Conservation (phyloP, 208 protist species). For the Acanthamoeba castellanii region DNA sequence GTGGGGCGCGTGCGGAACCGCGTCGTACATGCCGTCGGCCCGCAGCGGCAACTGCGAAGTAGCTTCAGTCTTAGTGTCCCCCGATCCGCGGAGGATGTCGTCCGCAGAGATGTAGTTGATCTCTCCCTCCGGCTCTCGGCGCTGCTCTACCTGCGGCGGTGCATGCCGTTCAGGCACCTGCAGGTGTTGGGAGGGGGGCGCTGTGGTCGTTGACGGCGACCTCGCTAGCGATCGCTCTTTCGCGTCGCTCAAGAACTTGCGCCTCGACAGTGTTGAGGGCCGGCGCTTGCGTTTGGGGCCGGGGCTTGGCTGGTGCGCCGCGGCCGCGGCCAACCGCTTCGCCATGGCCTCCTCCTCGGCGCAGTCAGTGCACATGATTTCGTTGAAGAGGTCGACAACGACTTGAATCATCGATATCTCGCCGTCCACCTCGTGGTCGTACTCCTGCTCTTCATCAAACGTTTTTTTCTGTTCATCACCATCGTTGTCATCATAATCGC, state of each 20-base stretch:
- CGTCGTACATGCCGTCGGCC: background rate
- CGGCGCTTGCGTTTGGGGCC: background rate
- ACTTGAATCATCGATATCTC: conserved; percentile 58
- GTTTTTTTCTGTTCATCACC: background rate
- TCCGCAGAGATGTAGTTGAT: background rate
- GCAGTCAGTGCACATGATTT: conserved; percentile 33
- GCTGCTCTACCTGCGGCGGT: too few species aligned
- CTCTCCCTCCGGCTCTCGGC: background rate
- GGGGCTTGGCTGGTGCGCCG: background rate
- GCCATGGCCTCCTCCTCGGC: background rate
- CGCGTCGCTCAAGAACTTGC: background rate
- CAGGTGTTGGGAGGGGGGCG: too few species aligned
- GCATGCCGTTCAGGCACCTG: background rate
- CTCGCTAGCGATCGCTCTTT: background rate
- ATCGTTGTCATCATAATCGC: background rate
- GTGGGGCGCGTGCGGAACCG: background rate
- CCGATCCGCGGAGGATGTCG: background rate
- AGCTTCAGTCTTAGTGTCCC: background rate
- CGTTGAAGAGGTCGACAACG: conserved; percentile 65
- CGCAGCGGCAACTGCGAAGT: background rate
- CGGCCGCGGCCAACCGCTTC: background rate
- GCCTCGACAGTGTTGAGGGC: background rate
- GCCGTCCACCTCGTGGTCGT: conserved; percentile 7
- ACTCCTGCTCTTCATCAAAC: background rate
- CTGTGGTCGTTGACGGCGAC: too few species aligned